Percentiles rank a stretch among this genome's conserved stretches.
Evolutionary conservation across 495 filamentous ascomycete genomes (phyloP).

Genomic region (Penicillium fimorum): DNA sequence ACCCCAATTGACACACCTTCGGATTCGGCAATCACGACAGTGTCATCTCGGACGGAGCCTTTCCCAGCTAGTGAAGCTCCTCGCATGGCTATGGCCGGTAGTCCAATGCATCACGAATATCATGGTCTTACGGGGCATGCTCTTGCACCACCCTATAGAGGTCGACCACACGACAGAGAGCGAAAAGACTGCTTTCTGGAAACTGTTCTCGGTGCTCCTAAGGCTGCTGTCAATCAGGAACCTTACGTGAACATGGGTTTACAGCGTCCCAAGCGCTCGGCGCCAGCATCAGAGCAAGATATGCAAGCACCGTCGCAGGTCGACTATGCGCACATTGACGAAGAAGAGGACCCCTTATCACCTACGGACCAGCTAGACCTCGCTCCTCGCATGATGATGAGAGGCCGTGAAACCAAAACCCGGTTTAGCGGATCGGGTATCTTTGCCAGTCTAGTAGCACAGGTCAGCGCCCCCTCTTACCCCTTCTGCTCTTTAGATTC

Average conservation of each 20-base stretch:
- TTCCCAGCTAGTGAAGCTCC: constrained; percentile 16
- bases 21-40: constrained; percentile 35
- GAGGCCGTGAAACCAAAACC: constrained; percentile 44
- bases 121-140: constrained; percentile 18
- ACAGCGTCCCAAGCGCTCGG: constrained; percentile 31
- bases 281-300: constrained; percentile 14
- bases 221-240: constrained; percentile 41
- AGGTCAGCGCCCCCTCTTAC: constrained; percentile 26
- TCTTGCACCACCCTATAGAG: constrained; percentile 8
- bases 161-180: constrained; percentile 22
- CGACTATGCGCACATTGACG: constrained; percentile 12
- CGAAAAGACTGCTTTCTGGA: constrained; percentile 41
- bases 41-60: constrained; percentile 32
- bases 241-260: constrained; percentile 34
- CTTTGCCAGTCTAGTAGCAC: constrained; percentile 43
- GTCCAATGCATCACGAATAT: constrained; percentile 5
- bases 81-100: background rate
- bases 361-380: constrained; percentile 42
- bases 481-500: background rate
- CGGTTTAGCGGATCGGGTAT: constrained; percentile 45
- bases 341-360: constrained; percentile 25
- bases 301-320: constrained; percentile 9
- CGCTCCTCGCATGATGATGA: constrained; percentile 43
- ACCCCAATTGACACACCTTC: constrained; percentile 32
- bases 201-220: constrained; percentile 46